Evolutionary conservation across 2,329 filamentous ascomycete genomes (phyloP).

Genomic region (Cercospora brassicicola): DNA sequence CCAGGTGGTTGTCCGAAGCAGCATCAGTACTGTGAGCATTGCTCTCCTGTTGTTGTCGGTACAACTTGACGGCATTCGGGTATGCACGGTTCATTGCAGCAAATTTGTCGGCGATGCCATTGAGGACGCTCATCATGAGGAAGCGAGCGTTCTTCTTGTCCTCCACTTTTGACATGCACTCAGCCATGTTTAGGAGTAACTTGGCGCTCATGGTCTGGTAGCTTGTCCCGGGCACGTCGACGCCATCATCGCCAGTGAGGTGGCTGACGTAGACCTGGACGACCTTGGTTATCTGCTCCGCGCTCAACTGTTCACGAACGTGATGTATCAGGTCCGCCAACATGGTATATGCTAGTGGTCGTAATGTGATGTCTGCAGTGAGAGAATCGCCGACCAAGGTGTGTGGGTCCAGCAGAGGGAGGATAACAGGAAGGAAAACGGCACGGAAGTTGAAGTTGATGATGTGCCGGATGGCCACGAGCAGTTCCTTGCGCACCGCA

Average conservation of each 20-base stretch:
- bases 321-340: conserved; percentile 97
- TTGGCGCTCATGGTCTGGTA: conserved; percentile 99
- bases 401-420: conserved; percentile 88
- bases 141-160: conserved; percentile 94
- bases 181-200: conserved; percentile 93
- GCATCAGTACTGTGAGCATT: conserved; percentile 48
- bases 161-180: conserved; percentile 90
- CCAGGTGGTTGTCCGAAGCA: conserved; percentile 71
- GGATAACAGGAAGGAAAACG: conserved; percentile 91
- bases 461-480: conserved; percentile 96
- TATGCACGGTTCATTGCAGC: conserved; percentile 97
- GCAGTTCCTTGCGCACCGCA: conserved; percentile 84
- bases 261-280: conserved; percentile 98
- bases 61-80: conserved; percentile 89
- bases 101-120: conserved; percentile 97
- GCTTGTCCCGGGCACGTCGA: conserved; percentile 74
- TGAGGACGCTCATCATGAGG: conserved; percentile 94
- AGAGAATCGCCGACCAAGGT: conserved; percentile 93
- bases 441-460: conserved; percentile 98
- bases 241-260: conserved; percentile 78
- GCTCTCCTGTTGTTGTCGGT: conserved; percentile 66
- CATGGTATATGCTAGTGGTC: conserved; percentile 96
- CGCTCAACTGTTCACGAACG: conserved; percentile 81
- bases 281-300: conserved; percentile 90
- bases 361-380: conserved; percentile 94